Conservation (phyloP, 2,329 filamentous ascomycete genomes). For the Clarireedia monteithiana region DNA sequence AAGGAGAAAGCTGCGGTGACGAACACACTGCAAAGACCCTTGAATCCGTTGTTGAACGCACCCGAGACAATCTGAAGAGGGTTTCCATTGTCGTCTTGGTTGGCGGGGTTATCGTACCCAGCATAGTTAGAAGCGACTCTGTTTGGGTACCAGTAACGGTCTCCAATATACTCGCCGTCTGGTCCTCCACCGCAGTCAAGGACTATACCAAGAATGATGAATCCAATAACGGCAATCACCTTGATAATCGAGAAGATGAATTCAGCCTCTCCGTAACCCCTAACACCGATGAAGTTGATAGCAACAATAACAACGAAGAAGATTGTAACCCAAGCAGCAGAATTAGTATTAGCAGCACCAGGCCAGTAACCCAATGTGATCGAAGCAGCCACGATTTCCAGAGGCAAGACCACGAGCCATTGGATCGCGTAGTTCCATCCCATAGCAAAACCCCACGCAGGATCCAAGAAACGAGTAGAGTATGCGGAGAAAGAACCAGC, state of each 20-base stretch:
- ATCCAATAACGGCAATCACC: constrained; percentile 55
- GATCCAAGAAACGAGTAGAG: constrained; percentile 87
- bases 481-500: constrained; percentile 87
- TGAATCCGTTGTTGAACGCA: constrained; percentile 41
- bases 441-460: constrained; percentile 91
- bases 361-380: constrained; percentile 78
- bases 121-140: constrained; percentile 29
- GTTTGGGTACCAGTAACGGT: constrained; percentile 49
- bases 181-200: constrained; percentile 48
- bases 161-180: constrained; percentile 51
- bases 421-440: constrained; percentile 82
- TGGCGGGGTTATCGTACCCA: constrained; percentile 34
- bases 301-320: constrained; percentile 68
- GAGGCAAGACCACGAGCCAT: constrained; percentile 74
- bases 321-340: constrained; percentile 65
- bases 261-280: constrained; percentile 81
- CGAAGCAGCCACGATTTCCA: constrained; percentile 80
- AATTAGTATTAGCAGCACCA: constrained; percentile 38
- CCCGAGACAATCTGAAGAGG: constrained; percentile 18
- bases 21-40: constrained; percentile 44
- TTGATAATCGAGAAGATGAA: constrained; percentile 85
- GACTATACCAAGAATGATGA: constrained; percentile 57
- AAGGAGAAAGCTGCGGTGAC: constrained; percentile 45
- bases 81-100: constrained; percentile 1
- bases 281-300: constrained; percentile 85